Evolutionary conservation across 306 rosid species (phyloP), one percentile per base, ranked within the genome.

Genomic region (Alnus rubra): DNA sequence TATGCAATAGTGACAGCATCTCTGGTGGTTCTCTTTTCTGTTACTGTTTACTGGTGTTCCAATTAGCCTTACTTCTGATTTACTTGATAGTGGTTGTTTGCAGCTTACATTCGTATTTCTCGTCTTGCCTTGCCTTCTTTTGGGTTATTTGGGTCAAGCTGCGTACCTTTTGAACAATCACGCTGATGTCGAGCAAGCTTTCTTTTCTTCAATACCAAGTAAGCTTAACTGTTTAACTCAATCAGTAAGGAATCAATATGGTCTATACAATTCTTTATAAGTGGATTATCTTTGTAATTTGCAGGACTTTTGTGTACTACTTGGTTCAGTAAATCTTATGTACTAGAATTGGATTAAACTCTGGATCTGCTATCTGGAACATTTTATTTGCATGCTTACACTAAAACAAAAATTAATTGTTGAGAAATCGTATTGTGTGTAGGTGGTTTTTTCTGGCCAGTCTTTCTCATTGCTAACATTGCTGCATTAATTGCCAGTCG

Each of bases 81-180:
- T 59, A 69, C 70, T 68, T 78, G 78, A 69, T 82, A 65, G 81
- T 78, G 74, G 83, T 54, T 84, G 68, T 86, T 82, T 78, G 88
- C 98, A 94, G 98, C 97, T 94, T 80, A 87, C 97, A 4, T 94
- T 94, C 88, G 92, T 88, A 73, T 90, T 91, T 82, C 98, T 94
- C 71, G 97, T 94, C 83, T 84, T 92, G 83, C 98, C 98, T 33
- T 94, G 98, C 87, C 92, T 94, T 67, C 59, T 91, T 65, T 76
- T 92, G 98, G 98, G 97, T 71, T 94, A 94, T 88, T 88, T 94
- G 98, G 98, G 98, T 81, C 98, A 94, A 91, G 98, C 98, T 73
- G 98, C 98, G 50, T 94, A 94, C 82, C 92, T 94, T 47, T 85
- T 94, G 89, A 84, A 89, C 58, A 90, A 94, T 84, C 94, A 84